Conservation (phyloP, 2,329 filamentous ascomycete species). For the Geosmithia flava region DNA sequence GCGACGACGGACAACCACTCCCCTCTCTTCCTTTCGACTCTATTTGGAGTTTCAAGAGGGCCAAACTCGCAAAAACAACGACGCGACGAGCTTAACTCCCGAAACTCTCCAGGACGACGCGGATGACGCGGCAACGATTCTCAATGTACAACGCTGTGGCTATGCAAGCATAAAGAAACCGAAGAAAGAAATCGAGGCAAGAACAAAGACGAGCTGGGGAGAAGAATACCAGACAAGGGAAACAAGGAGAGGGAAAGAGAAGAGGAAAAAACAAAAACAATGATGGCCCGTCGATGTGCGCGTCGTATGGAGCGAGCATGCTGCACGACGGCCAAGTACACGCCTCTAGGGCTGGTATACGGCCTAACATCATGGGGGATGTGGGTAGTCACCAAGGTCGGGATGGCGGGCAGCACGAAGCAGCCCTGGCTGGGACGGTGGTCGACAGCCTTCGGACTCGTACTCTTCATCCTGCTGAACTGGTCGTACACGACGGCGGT, state of each 20-base stretch:
- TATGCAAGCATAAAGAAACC: no score
- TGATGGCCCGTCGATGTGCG: conserved; percentile 50
- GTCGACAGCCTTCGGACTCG: conserved; percentile 49
- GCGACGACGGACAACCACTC: no score
- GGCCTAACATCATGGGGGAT: conserved; percentile 83
- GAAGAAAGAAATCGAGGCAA: not conserved
- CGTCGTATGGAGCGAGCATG: conserved; percentile 70
- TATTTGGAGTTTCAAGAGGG: no score
- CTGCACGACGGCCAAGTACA: conserved; percentile 67
- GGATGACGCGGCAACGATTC: not conserved
- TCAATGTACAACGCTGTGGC: not conserved
- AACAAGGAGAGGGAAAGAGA: not conserved
- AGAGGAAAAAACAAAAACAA: not conserved
- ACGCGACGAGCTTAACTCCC: no score
- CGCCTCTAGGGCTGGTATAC: conserved; percentile 85
- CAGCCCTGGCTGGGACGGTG: conserved; percentile 45
- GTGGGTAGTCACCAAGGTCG: conserved; percentile 74
- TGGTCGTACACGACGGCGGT: conserved; percentile 87
- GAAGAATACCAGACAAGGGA: not conserved
- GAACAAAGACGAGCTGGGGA: not conserved
- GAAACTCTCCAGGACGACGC: not conserved
- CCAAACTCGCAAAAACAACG: no score
- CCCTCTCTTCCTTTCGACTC: no score
- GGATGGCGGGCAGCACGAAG: conserved; percentile 35
- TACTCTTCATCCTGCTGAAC: conserved; percentile 69